Evolutionary conservation across 139 green algal species (phyloP).

Genomic region (Chlorella sp.): DNA sequence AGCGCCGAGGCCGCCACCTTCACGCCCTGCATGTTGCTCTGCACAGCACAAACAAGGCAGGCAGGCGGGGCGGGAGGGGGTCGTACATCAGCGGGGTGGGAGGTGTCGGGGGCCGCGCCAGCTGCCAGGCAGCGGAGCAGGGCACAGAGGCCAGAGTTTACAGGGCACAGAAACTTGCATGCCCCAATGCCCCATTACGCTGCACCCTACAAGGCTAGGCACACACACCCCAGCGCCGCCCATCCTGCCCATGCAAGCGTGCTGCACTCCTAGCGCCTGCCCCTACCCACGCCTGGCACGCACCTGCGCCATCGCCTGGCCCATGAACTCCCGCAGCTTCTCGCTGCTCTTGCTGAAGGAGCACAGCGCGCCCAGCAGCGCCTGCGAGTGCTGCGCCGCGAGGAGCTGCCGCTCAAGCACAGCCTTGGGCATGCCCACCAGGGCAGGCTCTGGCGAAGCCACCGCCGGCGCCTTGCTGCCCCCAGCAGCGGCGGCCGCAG

Average conservation of each 20-base stretch:
- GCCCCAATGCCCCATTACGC: no score
- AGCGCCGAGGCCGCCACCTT: neutral
- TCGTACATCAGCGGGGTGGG: no score
- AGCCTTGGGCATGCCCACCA: slow-evolving; percentile 22
- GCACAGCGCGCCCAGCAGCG: neutral
- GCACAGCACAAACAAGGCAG: neutral
- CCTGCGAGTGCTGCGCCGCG: slow-evolving; percentile 10
- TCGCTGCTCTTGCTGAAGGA: slow-evolving; percentile 13
- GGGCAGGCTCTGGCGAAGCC: neutral
- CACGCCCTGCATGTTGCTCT: slow-evolving; percentile 16
- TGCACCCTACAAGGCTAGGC: no score
- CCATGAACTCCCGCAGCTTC: slow-evolving; percentile 31
- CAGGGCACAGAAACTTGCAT: no score
- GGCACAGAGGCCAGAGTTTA: no score
- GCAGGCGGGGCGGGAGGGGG: neutral
- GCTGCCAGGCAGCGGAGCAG: no score
- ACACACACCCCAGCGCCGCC: no score
- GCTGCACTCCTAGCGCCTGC: no score
- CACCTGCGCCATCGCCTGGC: slow-evolving; percentile 21
- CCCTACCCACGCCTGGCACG: no score
- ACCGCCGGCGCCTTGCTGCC: neutral
- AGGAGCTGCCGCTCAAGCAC: slow-evolving; percentile 32
- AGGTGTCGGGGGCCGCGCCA: no score
- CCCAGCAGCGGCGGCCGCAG: neutral
- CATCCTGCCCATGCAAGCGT: no score